phyloP scores from a whole-genome alignment of 371 early-diverging fungal genomes.

The Mucor sp. region DNA sequence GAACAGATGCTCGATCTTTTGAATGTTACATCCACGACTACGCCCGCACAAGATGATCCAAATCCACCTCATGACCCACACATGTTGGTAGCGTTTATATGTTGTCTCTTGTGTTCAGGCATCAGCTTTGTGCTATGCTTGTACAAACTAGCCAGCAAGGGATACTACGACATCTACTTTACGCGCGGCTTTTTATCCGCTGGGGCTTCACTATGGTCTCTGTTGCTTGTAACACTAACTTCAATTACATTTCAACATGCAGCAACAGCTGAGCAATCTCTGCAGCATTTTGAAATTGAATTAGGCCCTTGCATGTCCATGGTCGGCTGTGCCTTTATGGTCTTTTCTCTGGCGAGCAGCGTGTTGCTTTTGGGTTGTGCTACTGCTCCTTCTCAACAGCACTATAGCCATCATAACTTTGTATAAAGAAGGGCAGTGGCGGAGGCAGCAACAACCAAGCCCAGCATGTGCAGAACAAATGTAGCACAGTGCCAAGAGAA shows the following conservation, averaged over 20 bases:
- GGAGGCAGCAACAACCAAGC: neutral
- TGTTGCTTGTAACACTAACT: slow-evolving; percentile 27
- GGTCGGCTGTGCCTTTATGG: slow-evolving; percentile 33
- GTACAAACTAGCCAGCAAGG: slow-evolving; percentile 9
- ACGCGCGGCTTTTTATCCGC: slow-evolving; percentile 33
- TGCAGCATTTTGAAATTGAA: slow-evolving; percentile 13
- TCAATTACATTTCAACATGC: slow-evolving; percentile 31
- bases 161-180: slow-evolving; percentile 27
- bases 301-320: slow-evolving; percentile 30
- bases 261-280: slow-evolving; percentile 20
- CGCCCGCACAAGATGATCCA: neutral
- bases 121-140: slow-evolving; percentile 22
- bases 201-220: slow-evolving; percentile 22
- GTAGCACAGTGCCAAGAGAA: neutral
- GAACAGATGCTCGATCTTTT: neutral
- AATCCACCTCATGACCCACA: slow-evolving; percentile 30
- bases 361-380: slow-evolving; percentile 20
- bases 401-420: neutral
- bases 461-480: neutral
- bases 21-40: neutral
- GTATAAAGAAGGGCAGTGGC: neutral
- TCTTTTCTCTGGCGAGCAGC: slow-evolving; percentile 18
- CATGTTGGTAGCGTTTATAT: slow-evolving; percentile 26
- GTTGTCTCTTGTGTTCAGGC: slow-evolving; percentile 27
- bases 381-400: neutral